phyloP scores from a whole-genome alignment of 2,329 filamentous ascomycete species.

The Fusarium clavum region DNA sequence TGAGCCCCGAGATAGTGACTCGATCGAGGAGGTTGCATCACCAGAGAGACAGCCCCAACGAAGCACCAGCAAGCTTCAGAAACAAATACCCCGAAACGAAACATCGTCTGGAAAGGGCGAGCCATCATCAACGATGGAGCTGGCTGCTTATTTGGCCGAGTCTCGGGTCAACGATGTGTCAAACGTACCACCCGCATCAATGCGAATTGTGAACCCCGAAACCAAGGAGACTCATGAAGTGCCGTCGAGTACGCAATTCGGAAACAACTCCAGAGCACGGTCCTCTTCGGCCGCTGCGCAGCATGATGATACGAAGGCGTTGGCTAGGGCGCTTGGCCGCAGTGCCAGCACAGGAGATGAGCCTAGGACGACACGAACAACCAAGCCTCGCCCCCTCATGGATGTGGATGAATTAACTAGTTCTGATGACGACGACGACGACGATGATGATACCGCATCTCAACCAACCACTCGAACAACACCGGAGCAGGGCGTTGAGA shows the following conservation, averaged over 20 bases:
- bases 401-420: constrained; percentile 79
- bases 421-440: constrained; percentile 58
- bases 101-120: constrained; percentile 59
- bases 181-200: constrained; percentile 66
- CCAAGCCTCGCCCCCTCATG: constrained; percentile 67
- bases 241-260: constrained; percentile 49
- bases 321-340: constrained; percentile 41
- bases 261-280: constrained; percentile 46
- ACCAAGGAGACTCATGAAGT: constrained; percentile 56
- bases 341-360: constrained; percentile 56
- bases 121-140: constrained; percentile 53
- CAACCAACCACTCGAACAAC: constrained; percentile 35
- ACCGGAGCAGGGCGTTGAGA: constrained; percentile 27
- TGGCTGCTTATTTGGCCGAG: constrained; percentile 58
- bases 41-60: constrained; percentile 65
- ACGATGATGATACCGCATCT: constrained; percentile 55
- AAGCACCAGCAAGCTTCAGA: constrained; percentile 76
- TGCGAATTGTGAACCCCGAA: constrained; percentile 70
- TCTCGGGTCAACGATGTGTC: constrained; percentile 63
- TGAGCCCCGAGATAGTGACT: constrained; percentile 59
- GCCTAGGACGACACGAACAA: constrained; percentile 63
- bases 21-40: constrained; percentile 58
- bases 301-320: constrained; percentile 53
- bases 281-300: constrained; percentile 51
- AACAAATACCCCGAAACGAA: constrained; percentile 67